Conservation (phyloP, 495 filamentous ascomycete species). For the Penicillium simplicissimum region DNA sequence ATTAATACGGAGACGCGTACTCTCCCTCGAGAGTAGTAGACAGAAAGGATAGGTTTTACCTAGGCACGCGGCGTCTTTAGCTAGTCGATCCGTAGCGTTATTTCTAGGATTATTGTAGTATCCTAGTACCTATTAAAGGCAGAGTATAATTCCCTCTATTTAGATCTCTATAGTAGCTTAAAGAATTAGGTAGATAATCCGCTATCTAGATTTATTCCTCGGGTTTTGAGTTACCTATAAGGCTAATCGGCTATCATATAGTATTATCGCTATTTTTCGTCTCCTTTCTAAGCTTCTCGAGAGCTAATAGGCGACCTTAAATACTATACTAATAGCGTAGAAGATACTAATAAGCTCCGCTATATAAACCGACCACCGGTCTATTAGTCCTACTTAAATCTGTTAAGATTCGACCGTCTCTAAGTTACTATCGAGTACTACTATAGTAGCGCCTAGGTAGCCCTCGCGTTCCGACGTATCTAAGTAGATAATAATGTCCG, state of each 20-base stretch:
- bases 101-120: conserved; percentile 13
- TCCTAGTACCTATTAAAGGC: conserved; percentile 25
- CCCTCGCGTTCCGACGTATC: too few species aligned
- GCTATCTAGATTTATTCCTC: conserved; percentile 23
- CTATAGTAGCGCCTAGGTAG: too few species aligned
- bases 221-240: conserved; percentile 18
- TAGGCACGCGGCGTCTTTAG: conserved; percentile 12
- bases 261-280: conserved; percentile 11
- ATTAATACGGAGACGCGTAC: neutral
- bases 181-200: conserved; percentile 22
- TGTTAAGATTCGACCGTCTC: too few species aligned
- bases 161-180: conserved; percentile 17
- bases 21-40: conserved; percentile 19
- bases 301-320: too few species aligned
- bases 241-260: conserved; percentile 20
- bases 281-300: too few species aligned
- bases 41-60: conserved; percentile 22
- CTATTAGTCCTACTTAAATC: too few species aligned
- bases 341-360: too few species aligned
- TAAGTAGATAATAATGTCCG: too few species aligned
- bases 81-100: conserved; percentile 13
- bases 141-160: conserved; percentile 12
- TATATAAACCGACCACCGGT: too few species aligned
- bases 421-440: too few species aligned
- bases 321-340: too few species aligned